These are phyloP conservation scores for Wallemia ichthyophaga DNA, from an alignment of 1,284 basidiomycete species.

Conservation along the genomic window DNA sequence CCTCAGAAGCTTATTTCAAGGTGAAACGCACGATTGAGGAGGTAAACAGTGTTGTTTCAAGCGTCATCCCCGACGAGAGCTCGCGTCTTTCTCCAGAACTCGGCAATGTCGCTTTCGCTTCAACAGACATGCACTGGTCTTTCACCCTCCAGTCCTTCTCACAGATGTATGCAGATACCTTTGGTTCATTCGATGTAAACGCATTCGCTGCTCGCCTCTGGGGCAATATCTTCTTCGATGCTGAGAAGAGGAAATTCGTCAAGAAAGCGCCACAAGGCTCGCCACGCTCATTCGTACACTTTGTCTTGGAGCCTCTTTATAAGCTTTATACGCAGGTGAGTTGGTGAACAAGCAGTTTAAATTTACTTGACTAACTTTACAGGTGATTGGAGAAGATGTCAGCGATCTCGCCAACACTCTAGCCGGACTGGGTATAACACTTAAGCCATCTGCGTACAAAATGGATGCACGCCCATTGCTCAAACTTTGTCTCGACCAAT, in stretches of 20 bases:
- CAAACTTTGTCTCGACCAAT: slow-evolving; percentile 75
- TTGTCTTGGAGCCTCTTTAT: slow-evolving; percentile 85
- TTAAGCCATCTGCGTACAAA: slow-evolving; percentile 86
- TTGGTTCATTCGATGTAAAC: slow-evolving; percentile 27
- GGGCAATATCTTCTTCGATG: slow-evolving; percentile 91
- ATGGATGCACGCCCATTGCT: slow-evolving; percentile 88
- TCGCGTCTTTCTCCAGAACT: slow-evolving; percentile 68
- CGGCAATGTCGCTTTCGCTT: slow-evolving; percentile 92
- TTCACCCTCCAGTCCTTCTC: slow-evolving; percentile 87
- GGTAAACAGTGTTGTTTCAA: slow-evolving; percentile 28
- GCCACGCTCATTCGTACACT: slow-evolving; percentile 72
- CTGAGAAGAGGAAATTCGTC: slow-evolving; percentile 53
- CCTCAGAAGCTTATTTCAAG: slow-evolving; percentile 91
- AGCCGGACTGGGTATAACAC: slow-evolving; percentile 42
- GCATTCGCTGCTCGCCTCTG: slow-evolving; percentile 57
- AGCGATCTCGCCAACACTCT: slow-evolving; percentile 54
- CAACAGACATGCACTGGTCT: slow-evolving; percentile 88
- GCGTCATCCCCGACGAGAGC: slow-evolving; percentile 60
- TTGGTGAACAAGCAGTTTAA: slow-evolving; percentile 5
- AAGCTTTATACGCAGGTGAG: slow-evolving; percentile 57
- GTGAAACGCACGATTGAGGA: slow-evolving; percentile 97
- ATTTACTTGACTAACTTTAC: slow-evolving; percentile 7
- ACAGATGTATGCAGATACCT: slow-evolving; percentile 81
- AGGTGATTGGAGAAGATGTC: slow-evolving; percentile 74
- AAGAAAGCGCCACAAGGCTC: slow-evolving; percentile 55